Evolutionary conservation across 495 filamentous ascomycete genomes (phyloP).

Genomic region (Cairneyella variabilis): DNA sequence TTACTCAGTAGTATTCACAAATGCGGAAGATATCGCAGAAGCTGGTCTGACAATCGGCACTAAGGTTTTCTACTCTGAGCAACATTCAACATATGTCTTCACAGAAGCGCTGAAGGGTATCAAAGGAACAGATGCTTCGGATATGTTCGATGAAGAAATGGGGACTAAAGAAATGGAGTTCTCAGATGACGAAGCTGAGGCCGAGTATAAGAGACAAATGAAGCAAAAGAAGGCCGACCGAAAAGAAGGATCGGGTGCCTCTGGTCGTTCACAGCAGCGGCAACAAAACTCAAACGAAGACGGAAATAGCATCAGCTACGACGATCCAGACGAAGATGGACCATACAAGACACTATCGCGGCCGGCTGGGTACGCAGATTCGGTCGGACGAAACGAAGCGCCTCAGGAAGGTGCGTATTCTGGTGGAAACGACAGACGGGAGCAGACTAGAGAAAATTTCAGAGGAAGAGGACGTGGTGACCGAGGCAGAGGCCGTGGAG

Average conservation of each 20-base stretch:
- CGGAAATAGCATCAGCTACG: constrained; percentile 33
- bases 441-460: constrained; percentile 22
- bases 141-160: constrained; percentile 91
- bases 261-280: constrained; percentile 33
- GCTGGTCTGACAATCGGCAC: constrained; percentile 60
- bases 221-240: constrained; percentile 58
- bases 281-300: constrained; percentile 23
- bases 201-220: constrained; percentile 62
- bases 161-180: constrained; percentile 84
- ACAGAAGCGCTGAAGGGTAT: constrained; percentile 70
- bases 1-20: constrained; percentile 72
- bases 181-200: constrained; percentile 92
- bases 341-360: constrained; percentile 66
- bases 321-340: constrained; percentile 54
- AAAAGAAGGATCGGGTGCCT: constrained; percentile 36
- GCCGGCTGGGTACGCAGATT: constrained; percentile 50
- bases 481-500: constrained; percentile 45
- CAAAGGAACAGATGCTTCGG: constrained; percentile 90
- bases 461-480: constrained; percentile 46
- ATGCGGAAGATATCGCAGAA: constrained; percentile 59
- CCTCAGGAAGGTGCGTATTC: constrained; percentile 30
- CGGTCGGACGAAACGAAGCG: constrained; percentile 25
- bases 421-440: constrained; percentile 40
- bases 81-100: constrained; percentile 75
- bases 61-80: constrained; percentile 70